Base-by-base conservation (phyloP, 163 green algal genomes). In the Chlamydomonas reinhardtii region DNA sequence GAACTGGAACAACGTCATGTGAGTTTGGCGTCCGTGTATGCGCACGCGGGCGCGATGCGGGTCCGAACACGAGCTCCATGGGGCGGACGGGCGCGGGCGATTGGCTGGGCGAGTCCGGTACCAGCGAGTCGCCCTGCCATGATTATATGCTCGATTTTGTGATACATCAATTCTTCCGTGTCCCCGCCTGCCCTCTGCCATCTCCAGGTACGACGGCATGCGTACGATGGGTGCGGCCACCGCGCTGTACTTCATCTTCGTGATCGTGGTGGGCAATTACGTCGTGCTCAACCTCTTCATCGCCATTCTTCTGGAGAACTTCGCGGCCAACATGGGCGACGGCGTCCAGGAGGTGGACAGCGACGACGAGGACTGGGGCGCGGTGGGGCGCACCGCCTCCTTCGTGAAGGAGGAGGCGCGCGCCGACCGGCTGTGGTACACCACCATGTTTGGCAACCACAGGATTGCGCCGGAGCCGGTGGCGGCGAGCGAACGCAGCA, bases 221-320 rank as follows among this genome's bases (percentile, higher is more conserved):
- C 71, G 78, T 2, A 73, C 76, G 27, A 90, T 88, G 5, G 85
- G 64, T 15, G 48, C 86, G 9, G 73, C 70, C 32, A 71, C 88
- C 25, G 74, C 83, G 22, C 48, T 95, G 17, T 97, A 92, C 90
- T 97, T 94, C 85, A 64, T 95, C 37, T 65, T 91, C 31, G 66
- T 93, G 34, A 88, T 95, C 35, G 73, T 95, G 43, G 64, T 96
- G 22, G 94, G 92, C 61, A 95, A 94, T 74, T 95, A 95, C 90
- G 90, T 95, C 31, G 74, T 95, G n/a, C 84, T 96, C 34, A 95
- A 95, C 88, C 89, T 96, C 35, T 94, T 96, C 74, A 89, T 95
- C 22, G 93, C 92, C 43, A 39, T 78, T 56, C 90, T 97, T 52
- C 90, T 97, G 43, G 93, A 95, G 35, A 95, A 95, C 86, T 76